phyloP scores from a whole-genome alignment of 208 protist species.

The Leishmania mexicana region DNA sequence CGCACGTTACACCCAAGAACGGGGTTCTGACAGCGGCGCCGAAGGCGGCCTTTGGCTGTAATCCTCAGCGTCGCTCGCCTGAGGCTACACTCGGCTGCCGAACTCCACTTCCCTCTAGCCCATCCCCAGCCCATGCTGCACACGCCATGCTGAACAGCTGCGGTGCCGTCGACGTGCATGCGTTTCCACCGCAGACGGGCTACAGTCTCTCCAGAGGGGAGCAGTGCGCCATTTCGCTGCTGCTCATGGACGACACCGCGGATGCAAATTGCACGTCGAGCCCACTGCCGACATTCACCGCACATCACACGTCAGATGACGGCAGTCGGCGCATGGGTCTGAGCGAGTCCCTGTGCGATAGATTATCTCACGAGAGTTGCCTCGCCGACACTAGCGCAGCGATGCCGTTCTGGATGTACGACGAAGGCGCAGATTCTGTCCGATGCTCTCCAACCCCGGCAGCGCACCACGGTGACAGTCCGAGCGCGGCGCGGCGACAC shows the following conservation, averaged over 20 bases:
- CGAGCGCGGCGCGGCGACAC: not conserved
- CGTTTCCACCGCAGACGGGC: not conserved
- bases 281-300: conserved; percentile 2
- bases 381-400: not conserved
- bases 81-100: not conserved
- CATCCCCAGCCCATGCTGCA: not conserved
- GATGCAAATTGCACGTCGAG: not conserved
- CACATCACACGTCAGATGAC: not conserved
- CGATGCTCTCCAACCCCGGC: conserved; percentile 20
- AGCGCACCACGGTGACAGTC: conserved; percentile 15
- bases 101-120: not conserved
- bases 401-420: conserved; percentile 27
- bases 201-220: conserved; percentile 33
- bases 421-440: conserved; percentile 11
- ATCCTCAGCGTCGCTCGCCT: not conserved
- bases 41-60: not conserved
- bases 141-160: not conserved
- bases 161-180: not conserved
- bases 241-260: conserved; percentile 25
- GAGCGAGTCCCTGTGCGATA: conserved; percentile 1
- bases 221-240: conserved; percentile 39
- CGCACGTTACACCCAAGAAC: conserved; percentile 6
- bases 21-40: not conserved
- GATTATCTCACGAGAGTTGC: not conserved
- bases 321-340: not conserved